These are phyloP conservation scores for Fraxinus pennsylvanica DNA, from an alignment of 257 asterid genomes.

Conservation along the genomic window DNA sequence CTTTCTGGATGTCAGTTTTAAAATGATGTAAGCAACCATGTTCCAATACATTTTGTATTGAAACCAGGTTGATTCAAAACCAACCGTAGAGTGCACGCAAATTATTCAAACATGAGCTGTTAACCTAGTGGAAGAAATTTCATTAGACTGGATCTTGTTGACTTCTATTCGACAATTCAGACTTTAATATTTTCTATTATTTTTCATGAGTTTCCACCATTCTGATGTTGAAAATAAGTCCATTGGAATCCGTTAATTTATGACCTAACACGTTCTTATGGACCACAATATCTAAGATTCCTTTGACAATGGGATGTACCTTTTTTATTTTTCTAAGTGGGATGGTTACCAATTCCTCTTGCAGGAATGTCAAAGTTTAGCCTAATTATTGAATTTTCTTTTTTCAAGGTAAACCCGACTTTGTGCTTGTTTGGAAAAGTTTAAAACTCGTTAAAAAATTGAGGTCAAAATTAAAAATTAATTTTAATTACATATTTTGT, in stretches of 20 bases:
- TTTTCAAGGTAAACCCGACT: no score
- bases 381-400: neutral
- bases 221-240: neutral
- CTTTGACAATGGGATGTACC: neutral
- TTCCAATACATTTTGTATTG: neutral
- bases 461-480: no score
- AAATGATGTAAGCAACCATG: neutral
- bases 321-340: neutral
- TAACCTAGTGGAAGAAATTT: neutral
- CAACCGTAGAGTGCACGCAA: neutral
- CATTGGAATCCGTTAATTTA: neutral
- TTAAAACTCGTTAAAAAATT: no score
- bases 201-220: neutral
- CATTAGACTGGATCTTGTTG: neutral
- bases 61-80: neutral
- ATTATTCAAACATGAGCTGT: neutral
- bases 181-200: no score
- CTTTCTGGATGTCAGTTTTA: neutral
- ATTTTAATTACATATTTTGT: no score
- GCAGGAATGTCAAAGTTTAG: conserved; percentile 16
- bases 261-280: no score
- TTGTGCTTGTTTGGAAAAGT: no score
- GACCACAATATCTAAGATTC: neutral
- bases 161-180: neutral
- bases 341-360: conserved; percentile 14